Conservation (phyloP, 2,329 filamentous ascomycete genomes). For the Colletotrichum sansevieriae region DNA sequence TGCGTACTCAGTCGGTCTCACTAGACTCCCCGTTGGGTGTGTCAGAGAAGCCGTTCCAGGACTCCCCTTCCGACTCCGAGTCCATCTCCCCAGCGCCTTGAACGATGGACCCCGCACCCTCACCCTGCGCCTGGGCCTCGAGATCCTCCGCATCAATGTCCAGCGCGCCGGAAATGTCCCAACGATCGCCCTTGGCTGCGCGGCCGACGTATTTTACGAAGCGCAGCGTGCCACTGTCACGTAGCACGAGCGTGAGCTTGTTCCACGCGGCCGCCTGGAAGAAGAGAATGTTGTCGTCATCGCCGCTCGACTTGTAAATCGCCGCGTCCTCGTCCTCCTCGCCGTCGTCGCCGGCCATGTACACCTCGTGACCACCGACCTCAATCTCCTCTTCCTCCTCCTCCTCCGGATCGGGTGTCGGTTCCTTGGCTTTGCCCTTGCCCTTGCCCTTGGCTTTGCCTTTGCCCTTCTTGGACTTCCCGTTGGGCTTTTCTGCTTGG, state of each 20-base stretch:
- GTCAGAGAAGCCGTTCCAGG: slow-evolving; percentile 67
- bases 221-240: slow-evolving; percentile 86
- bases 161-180: slow-evolving; percentile 87
- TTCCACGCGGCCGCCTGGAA: slow-evolving; percentile 83
- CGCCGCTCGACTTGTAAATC: slow-evolving; percentile 83
- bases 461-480: slow-evolving; percentile 49
- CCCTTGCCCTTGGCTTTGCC: slow-evolving; percentile 47
- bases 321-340: slow-evolving; percentile 76
- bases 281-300: slow-evolving; percentile 79
- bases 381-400: slow-evolving; percentile 48
- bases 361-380: slow-evolving; percentile 86
- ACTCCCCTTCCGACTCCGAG: slow-evolving; percentile 43
- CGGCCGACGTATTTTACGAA: slow-evolving; percentile 97
- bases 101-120: slow-evolving; percentile 47
- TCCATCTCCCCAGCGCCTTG: neutral
- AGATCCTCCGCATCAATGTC: slow-evolving; percentile 74
- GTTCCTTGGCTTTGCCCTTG: slow-evolving; percentile 49
- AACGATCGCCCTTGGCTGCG: slow-evolving; percentile 87
- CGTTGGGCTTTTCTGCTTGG: slow-evolving; percentile 49
- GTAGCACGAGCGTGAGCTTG: slow-evolving; percentile 87
- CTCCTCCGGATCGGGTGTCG: slow-evolving; percentile 44
- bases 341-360: slow-evolving; percentile 91
- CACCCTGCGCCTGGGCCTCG: slow-evolving; percentile 54
- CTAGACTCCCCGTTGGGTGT: slow-evolving; percentile 41
- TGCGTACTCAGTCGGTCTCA: slow-evolving; percentile 51